Conservation (phyloP, 2,329 filamentous ascomycete species). For the Verticillium nonalfalfae region DNA sequence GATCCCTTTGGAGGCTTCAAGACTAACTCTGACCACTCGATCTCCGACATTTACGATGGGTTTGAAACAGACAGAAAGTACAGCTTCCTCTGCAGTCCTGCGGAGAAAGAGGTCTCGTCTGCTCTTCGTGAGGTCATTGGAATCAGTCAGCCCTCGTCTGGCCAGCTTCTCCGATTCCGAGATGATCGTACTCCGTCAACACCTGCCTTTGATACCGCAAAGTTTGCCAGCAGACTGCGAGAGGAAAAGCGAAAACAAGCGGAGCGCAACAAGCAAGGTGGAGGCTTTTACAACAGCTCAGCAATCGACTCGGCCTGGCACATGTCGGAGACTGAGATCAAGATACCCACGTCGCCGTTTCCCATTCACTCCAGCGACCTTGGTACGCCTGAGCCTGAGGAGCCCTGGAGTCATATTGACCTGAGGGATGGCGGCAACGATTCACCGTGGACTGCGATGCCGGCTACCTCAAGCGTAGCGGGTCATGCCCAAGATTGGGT, state of each 20-base stretch:
- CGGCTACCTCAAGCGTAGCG: not conserved
- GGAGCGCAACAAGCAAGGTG: not conserved
- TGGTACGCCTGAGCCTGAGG: not conserved
- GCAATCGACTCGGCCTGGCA: constrained; percentile 9
- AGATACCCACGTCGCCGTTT: not conserved
- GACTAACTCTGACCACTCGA: not conserved
- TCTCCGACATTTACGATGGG: not conserved
- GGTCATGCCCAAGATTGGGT: constrained; percentile 7
- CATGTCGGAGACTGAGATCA: constrained; percentile 1
- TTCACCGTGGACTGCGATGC: not conserved
- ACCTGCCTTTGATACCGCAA: not conserved
- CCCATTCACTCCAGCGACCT: not conserved
- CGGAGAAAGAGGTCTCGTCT: constrained; percentile 10
- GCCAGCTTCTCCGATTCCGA: constrained; percentile 3
- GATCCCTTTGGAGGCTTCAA: not conserved
- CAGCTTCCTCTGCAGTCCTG: constrained; percentile 3
- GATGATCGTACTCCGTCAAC: not conserved
- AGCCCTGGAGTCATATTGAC: not conserved
- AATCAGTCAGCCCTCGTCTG: constrained; percentile 7
- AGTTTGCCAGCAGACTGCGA: not conserved
- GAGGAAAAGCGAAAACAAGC: not conserved
- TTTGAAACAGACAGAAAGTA: constrained; percentile 2
- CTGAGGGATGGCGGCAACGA: not conserved
- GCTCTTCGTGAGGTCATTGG: constrained; percentile 8
- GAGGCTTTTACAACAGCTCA: constrained; percentile 7